Base-by-base conservation (phyloP, 441 rosid species). In the Melastoma candidum region DNA sequence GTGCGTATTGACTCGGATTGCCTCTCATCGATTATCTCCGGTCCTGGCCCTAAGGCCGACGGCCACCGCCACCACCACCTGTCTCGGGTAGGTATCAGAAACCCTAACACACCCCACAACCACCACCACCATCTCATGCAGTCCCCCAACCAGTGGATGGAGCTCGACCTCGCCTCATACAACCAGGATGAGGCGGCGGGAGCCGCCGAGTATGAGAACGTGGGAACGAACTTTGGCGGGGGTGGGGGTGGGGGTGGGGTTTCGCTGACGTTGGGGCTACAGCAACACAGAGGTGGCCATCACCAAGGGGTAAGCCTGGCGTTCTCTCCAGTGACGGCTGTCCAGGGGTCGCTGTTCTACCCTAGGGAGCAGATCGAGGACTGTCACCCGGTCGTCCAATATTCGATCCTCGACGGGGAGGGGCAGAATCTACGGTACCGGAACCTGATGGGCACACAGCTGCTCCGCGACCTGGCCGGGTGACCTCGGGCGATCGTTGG, bases 361-460 rank as follows among this genome's bases (percentile, higher is more conserved):
- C 57, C 77, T 57, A 81, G 97, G 72, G 94, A 81, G 58, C 90
- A 81, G 54, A 83, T 85, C 10, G 92, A 85, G 59, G 90, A 85
- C 47, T 74, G 81, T 64, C 81, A 74, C 11, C 73, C 71, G n/a
- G 94, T 83, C 56, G 92, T 82, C 57, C 96, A 85, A 14, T 88
- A 88, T 74, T 65, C 98, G 27, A 72, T 82, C 59, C 65, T 93
- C 14, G 96, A 93, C 59, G 93, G 78, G 0, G 95, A 84, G 61
- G 83, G 72, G 47, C 97, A 89, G 76, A 87, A 78, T 71, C 66
- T 84, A 78, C 95, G 95, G 46, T 86, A 88, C 48, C 71, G 92
- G 74, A 88, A 84, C 71, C 59, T 93, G 74, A 84, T 84, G 96
- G 98, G 93, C 4, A 96, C 96, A 54, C 98, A 93, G 54, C 66